phyloP scores from a whole-genome alignment of 1,284 basidiomycete species.

The Cutaneotrichosporon cyanovorans region DNA sequence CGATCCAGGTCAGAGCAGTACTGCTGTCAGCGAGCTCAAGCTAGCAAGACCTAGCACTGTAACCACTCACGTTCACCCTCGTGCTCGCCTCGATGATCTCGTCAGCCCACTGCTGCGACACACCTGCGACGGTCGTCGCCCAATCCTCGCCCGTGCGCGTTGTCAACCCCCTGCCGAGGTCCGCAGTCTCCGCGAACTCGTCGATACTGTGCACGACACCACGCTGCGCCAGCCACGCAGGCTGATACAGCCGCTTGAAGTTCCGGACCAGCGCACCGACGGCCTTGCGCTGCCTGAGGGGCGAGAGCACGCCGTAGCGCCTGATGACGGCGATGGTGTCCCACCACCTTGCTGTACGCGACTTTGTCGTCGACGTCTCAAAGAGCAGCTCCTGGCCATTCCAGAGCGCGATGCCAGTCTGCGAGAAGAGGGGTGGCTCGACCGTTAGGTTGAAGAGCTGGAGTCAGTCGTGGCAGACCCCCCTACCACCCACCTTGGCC shows the following conservation, averaged over 20 bases:
- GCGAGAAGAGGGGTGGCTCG: conserved; percentile 48
- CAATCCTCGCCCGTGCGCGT: conserved; percentile 57
- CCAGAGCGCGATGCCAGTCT: conserved; percentile 37
- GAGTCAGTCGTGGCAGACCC: background rate
- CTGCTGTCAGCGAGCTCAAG: conserved; percentile 19
- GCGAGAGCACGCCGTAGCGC: conserved; percentile 72
- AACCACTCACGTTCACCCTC: conserved; percentile 67
- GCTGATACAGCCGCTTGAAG: conserved; percentile 35
- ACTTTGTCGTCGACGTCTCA: conserved; percentile 49
- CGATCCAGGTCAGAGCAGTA: conserved; percentile 57
- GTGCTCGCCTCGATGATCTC: conserved; percentile 80
- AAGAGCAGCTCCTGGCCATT: conserved; percentile 69
- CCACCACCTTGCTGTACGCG: conserved; percentile 53
- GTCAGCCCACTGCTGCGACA: conserved; percentile 56
- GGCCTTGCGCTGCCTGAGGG: conserved; percentile 52
- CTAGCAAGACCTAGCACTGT: too few relatives aligned
- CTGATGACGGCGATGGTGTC: conserved; percentile 63
- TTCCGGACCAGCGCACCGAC: conserved; percentile 24
- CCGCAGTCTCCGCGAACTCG: conserved; percentile 30
- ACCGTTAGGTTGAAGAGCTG: conserved; percentile 65
- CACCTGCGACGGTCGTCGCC: conserved; percentile 52
- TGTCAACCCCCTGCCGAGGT: conserved; percentile 45
- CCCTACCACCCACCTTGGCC: conserved; percentile 61
- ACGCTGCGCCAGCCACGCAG: conserved; percentile 24
- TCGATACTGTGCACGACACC: conserved; percentile 28